phyloP scores from a whole-genome alignment of 192 early-diverging fungal species.

The Linderina pennispora region DNA sequence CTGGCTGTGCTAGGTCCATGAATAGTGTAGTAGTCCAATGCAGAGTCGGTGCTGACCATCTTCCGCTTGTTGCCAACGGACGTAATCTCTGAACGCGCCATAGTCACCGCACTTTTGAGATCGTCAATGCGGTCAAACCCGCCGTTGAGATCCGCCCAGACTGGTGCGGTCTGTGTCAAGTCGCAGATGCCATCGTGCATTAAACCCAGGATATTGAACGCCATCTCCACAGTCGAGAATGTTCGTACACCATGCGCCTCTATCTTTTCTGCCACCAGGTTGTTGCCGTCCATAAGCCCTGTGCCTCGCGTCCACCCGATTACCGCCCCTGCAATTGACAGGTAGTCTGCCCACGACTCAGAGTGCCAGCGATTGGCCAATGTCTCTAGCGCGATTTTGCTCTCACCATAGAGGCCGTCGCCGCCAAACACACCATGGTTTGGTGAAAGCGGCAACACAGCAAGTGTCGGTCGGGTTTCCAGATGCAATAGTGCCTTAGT shows the following conservation, averaged over 20 bases:
- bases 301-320: conserved; percentile 97
- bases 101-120: conserved; percentile 59
- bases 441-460: conserved; percentile 84
- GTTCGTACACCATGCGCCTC: conserved; percentile 70
- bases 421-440: conserved; percentile 92
- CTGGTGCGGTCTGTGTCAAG: conserved; percentile 62
- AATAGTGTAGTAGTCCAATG: conserved; percentile 61
- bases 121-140: conserved; percentile 74
- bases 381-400: conserved; percentile 87
- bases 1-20: conserved; percentile 55
- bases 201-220: conserved; percentile 56
- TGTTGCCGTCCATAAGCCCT: conserved; percentile 91
- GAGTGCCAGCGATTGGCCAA: conserved; percentile 86
- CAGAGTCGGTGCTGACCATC: conserved; percentile 61
- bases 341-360: conserved; percentile 82
- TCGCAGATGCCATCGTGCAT: conserved; percentile 73
- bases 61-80: conserved; percentile 72
- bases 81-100: conserved; percentile 59
- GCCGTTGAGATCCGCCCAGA: conserved; percentile 88
- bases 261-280: conserved; percentile 67
- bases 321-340: conserved; percentile 82
- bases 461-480: conserved; percentile 75
- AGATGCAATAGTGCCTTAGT: conserved; percentile 69
- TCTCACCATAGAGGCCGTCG: conserved; percentile 90
- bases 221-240: not conserved